Conservation (phyloP, 495 filamentous ascomycete genomes). For the Annulohypoxylon stygium region DNA sequence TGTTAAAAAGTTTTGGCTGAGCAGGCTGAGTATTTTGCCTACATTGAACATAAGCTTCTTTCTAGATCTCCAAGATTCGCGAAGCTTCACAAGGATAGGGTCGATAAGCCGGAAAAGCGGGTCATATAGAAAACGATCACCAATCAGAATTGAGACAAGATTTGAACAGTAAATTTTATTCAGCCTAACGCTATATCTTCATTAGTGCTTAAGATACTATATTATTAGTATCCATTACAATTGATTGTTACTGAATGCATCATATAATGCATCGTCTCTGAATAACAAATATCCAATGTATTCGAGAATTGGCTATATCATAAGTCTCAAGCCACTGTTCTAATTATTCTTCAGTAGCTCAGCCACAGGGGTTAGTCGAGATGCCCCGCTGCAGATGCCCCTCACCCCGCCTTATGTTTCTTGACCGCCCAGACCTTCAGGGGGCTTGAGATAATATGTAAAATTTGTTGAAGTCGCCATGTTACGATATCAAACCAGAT, state of each 20-base stretch:
- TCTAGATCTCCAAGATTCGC: slow-evolving; percentile 51
- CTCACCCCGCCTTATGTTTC: slow-evolving; percentile 40
- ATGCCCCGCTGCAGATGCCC: slow-evolving; percentile 43
- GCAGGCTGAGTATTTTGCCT: slow-evolving; percentile 6
- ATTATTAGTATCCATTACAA: too few relatives aligned
- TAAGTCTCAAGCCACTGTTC: background rate
- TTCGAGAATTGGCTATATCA: background rate
- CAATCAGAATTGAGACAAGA: slow-evolving; percentile 21
- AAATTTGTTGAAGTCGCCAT: slow-evolving; percentile 31
- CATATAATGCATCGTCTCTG: too few relatives aligned
- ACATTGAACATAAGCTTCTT: slow-evolving; percentile 23
- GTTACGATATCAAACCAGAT: slow-evolving; percentile 30
- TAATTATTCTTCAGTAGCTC: background rate
- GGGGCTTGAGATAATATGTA: slow-evolving; percentile 9
- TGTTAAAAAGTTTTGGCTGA: slow-evolving; percentile 29
- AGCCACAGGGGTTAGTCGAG: slow-evolving; percentile 3
- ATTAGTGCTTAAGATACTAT: too few relatives aligned
- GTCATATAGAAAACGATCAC: background rate
- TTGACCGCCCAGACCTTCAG: slow-evolving; percentile 30
- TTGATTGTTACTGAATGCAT: too few relatives aligned
- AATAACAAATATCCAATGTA: too few relatives aligned
- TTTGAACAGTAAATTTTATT: background rate
- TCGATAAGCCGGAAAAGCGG: slow-evolving; percentile 42
- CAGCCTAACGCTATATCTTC: background rate
- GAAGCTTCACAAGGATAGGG: slow-evolving; percentile 51